A percentile compares a stretch with the other conserved stretches of the same genome.
phyloP scores from a whole-genome alignment of 768 basidiomycete species.

The Suillus clintonianus region DNA sequence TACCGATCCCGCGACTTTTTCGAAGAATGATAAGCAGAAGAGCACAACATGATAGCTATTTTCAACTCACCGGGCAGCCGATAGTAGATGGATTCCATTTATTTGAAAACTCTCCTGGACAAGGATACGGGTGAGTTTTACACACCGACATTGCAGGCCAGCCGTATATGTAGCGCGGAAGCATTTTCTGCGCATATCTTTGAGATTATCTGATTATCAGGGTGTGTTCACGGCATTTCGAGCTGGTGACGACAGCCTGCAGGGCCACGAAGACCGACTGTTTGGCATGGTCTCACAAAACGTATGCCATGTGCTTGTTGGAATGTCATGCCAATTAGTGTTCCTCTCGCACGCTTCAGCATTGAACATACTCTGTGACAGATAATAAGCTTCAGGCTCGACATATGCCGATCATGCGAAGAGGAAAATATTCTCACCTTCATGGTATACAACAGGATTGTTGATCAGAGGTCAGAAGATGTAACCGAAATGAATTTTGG shows the following conservation, averaged over 20 bases:
- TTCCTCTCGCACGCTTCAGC: background rate
- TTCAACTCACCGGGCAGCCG: background rate
- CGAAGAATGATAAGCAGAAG: background rate
- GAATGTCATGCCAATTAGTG: background rate
- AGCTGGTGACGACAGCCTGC: background rate
- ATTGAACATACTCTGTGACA: background rate
- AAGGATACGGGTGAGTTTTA: background rate
- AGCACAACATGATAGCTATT: background rate
- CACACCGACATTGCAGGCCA: no score
- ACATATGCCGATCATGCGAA: background rate
- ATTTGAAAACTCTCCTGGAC: background rate
- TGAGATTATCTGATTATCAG: background rate
- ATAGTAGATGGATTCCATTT: background rate
- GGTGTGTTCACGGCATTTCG: background rate
- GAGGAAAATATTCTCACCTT: background rate
- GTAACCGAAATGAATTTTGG: background rate
- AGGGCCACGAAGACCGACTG: background rate
- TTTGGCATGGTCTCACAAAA: background rate
- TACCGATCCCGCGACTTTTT: constrained; percentile 14
- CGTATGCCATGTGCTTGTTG: background rate
- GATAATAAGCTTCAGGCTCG: background rate
- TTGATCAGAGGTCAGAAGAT: background rate
- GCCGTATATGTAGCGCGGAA: background rate
- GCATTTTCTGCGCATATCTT: background rate
- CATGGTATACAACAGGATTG: background rate